Conservation (phyloP, 345 rosid genomes). For the Diplotaxis tenuifolia region DNA sequence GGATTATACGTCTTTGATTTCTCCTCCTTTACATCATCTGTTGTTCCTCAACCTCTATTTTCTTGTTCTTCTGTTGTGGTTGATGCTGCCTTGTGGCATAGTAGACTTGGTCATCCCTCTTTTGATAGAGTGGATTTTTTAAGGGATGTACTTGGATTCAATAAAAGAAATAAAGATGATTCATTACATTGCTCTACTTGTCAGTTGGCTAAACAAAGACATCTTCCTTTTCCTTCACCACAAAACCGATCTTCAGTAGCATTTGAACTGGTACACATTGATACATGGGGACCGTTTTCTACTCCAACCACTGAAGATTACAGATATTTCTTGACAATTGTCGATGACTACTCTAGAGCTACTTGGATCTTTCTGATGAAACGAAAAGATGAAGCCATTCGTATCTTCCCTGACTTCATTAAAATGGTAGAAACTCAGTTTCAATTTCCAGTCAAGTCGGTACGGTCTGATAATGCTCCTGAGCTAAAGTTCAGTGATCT, state of each 20-base stretch:
- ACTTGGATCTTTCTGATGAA: background rate
- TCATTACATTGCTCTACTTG: background rate
- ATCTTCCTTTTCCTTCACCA: background rate
- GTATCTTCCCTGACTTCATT: background rate
- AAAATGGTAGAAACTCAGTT: background rate
- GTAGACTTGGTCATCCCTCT: background rate
- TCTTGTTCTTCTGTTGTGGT: background rate
- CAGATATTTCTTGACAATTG: background rate
- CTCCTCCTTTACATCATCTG: background rate
- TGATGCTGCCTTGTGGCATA: background rate
- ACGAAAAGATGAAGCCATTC: background rate
- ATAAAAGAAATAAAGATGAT: background rate
- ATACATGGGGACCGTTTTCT: background rate
- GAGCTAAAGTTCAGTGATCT: background rate
- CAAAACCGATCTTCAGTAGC: background rate
- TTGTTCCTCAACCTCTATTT: no score
- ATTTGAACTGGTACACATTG: background rate
- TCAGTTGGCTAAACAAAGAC: background rate
- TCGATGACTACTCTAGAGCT: background rate
- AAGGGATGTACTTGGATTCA: background rate
- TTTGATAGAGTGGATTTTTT: background rate
- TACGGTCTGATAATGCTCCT: background rate
- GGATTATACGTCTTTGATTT: background rate
- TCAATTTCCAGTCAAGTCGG: background rate
- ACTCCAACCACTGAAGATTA: background rate